phyloP scores from a whole-genome alignment of 108 stramenopile genomes.

The Nitzschia sp. region DNA sequence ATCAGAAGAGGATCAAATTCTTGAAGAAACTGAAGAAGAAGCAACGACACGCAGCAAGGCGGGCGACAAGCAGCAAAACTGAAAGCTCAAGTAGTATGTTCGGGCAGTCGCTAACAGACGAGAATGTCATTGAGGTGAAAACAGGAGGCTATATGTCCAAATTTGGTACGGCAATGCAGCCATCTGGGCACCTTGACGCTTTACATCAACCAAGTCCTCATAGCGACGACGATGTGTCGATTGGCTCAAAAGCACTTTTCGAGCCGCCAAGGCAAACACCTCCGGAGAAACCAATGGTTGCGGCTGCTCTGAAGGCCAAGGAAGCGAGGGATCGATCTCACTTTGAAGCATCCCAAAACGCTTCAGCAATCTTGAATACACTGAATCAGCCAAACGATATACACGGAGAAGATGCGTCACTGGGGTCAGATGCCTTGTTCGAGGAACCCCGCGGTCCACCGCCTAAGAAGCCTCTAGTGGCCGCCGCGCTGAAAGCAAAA shows the following conservation, averaged over 20 bases:
- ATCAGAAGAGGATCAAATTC: conserved; percentile 10
- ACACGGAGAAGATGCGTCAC: conserved; percentile 1
- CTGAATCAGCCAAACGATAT: neutral
- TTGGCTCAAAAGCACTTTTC: too few relatives aligned
- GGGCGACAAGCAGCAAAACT: neutral
- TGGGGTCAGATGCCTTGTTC: neutral
- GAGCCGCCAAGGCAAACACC: too few relatives aligned
- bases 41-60: conserved; percentile 5
- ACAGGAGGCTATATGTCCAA: too few relatives aligned
- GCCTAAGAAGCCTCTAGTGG: conserved; percentile 11
- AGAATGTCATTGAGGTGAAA: too few relatives aligned
- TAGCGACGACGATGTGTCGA: too few relatives aligned
- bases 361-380: neutral
- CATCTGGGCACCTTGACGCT: too few relatives aligned
- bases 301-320: neutral
- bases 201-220: too few relatives aligned
- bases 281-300: neutral
- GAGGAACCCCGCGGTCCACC: neutral
- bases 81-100: neutral
- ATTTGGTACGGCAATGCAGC: too few relatives aligned
- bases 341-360: too few relatives aligned
- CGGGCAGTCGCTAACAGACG: neutral
- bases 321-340: neutral
- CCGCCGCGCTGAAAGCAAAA: neutral
- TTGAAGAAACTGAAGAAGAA: conserved; percentile 16